Base-by-base conservation (phyloP, 2,329 filamentous ascomycete species). In the Ophiostoma perfectum region DNA sequence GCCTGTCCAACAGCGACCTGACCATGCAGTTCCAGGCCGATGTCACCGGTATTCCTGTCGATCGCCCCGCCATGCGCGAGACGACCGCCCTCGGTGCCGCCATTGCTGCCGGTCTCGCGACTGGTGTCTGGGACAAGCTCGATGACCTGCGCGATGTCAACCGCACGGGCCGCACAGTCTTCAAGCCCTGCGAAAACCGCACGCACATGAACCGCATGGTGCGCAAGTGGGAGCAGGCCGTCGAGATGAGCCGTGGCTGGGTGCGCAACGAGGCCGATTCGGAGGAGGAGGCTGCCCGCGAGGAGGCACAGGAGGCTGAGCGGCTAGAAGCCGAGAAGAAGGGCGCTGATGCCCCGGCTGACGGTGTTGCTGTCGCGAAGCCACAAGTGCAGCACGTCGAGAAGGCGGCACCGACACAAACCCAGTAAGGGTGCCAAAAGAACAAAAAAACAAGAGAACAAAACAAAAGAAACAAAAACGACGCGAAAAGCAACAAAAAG, bases 21-120 rank as follows among this genome's bases (percentile, higher is more conserved):
- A 92, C 89, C 79, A 97, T 97, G 93, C 92, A 90, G 83, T 92
- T 90, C 5, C 93, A 97, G 83, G 90, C 93, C 71, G 90, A 96
- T 79, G 85, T 97, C 66, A 92, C 90, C 73, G 80, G 88, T 68
- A 95, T 96, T 73, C 90, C 89, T 41, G 90, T 97, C 70, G 87
- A 93, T 77, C 88, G 93, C 38, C 93, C 93, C 0, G 84, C 87
- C 68, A 96, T 97, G 93, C 89, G 91, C 69, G 93, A 97, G 81
- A 96, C 92, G 4, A 97, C 93, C 1, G 90, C 92, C 0, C 84
- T 97, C 2, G 93, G 93, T 39, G 92, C 93, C 14, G 93, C 93
- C 64, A 94, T 96, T 73, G 92, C 93, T 16, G 93, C 93, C 8
- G 93, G 91, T n/a, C 87, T 96, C 70, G 92, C 92, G 8, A 87